Conservation (phyloP, 2,329 filamentous ascomycete genomes). For the Ophiostoma himal-ulmi region DNA sequence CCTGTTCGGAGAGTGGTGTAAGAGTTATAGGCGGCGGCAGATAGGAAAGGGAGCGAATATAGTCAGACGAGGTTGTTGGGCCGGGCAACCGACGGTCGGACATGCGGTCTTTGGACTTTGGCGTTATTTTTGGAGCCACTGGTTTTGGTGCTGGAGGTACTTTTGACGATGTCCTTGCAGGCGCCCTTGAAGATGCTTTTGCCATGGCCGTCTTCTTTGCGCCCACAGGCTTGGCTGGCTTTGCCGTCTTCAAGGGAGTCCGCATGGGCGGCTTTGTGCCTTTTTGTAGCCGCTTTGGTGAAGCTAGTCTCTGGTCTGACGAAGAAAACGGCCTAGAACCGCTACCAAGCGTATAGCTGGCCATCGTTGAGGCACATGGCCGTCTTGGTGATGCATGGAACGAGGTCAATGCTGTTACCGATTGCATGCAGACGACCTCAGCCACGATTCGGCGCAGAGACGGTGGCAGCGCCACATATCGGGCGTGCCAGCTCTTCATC, state of each 20-base stretch:
- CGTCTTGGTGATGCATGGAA: not conserved
- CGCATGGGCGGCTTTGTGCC: conserved; percentile 6
- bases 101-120: conserved; percentile 7
- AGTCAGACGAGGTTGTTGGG: conserved; percentile 1
- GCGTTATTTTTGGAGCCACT: not conserved
- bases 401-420: not conserved
- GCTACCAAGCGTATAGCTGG: not conserved
- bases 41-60: conserved; percentile 29
- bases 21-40: conserved; percentile 26
- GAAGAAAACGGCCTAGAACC: conserved; percentile 1
- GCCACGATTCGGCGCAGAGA: conserved; percentile 24
- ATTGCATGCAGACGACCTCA: conserved; percentile 19
- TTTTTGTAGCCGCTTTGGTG: not conserved
- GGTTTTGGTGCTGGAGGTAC: not conserved
- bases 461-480: conserved; percentile 28
- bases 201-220: not conserved
- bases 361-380: not conserved
- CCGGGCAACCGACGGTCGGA: not conserved
- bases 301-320: not conserved
- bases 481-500: conserved; percentile 17
- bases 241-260: conserved; percentile 8
- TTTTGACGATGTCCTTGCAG: not conserved
- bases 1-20: not conserved
- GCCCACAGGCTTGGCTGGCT: not conserved
- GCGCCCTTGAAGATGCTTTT: not conserved